These are phyloP conservation scores for Paratinospora sagittata DNA, from an alignment of 164 flowering plant genomes.

Conservation along the genomic window DNA sequence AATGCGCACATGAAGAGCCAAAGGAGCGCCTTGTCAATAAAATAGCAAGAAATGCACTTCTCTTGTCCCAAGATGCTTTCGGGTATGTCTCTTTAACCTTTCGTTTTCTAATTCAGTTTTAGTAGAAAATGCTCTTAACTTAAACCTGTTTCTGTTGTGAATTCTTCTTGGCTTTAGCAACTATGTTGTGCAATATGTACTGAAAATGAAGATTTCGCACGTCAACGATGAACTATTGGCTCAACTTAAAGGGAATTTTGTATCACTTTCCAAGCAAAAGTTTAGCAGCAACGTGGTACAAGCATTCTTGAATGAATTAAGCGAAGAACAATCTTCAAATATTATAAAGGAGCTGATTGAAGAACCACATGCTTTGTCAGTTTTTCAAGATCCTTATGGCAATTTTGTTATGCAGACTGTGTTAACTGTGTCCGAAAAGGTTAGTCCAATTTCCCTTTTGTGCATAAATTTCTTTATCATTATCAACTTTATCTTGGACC, in stretches of 20 bases:
- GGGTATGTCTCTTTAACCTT: constrained; percentile 39
- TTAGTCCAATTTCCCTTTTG: neutral
- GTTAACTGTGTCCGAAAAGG: neutral
- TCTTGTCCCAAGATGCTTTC: constrained; percentile 30
- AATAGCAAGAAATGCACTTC: no score
- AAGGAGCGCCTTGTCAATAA: no score
- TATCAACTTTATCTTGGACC: neutral
- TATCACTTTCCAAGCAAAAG: constrained; percentile 31
- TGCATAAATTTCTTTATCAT: no score
- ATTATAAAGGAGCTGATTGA: constrained; percentile 31
- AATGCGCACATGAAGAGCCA: no score
- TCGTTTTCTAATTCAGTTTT: neutral
- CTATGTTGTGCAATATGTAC: no score
- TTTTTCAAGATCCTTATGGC: constrained; percentile 17
- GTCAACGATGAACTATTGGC: no score
- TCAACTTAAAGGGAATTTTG: constrained; percentile 28
- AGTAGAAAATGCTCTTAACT: neutral
- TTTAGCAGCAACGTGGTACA: constrained; percentile 49
- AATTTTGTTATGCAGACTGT: neutral
- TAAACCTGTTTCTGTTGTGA: neutral
- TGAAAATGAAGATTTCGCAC: no score
- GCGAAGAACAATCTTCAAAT: constrained; percentile 3
- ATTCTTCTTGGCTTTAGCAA: constrained; percentile 29
- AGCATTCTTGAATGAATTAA: constrained; percentile 18
- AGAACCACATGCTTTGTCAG: constrained; percentile 4